Base-by-base conservation (phyloP, 1,139 yeast genomes). In the Candida sp. region DNA sequence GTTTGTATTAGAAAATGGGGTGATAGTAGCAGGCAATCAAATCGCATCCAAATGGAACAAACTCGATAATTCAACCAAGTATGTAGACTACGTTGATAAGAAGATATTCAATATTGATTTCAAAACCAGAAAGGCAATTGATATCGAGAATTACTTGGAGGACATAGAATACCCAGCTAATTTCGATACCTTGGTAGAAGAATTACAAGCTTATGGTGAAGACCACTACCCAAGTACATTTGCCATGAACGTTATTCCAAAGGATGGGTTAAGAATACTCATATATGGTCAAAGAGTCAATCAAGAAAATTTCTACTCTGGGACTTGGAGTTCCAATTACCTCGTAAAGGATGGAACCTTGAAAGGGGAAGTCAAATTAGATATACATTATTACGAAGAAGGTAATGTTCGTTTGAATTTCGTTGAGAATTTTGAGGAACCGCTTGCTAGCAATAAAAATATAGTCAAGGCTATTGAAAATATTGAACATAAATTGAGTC, bases 301-400 rank as follows among this genome's bases (percentile, higher is more conserved):
- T 60, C 82, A 87, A 40, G 74, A 76, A 41, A 93, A 93, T 67
- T 91, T 74, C 66, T 89, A 93, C 79, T 89, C 90, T 53, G 98
- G 98, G 6, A 81, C 82, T 61, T 91, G 98, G 97, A 77, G 75
- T 43, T 82, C 96, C 0, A 70, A 73, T 52, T 93, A 88, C 61
- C 58, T 66, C 4, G 66, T 78, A 40, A 63, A 73, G 47, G 61
- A 64, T 3, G 63, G 66, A 0, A 45, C 59, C 6, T 53, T 86
- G 11, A 53, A 55, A 1, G 97, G 96, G 5, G 57, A 61, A 11
- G 72, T 89, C 30, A 64, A 66, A 34, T 76, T 90, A 35, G 93
- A 87, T 51, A 86, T 91, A 38, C 99, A 93, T 63, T 93, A 91
- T 64, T 93, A 79, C 60, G 99, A 93, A 66, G 98, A 93, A 54